Evolutionary conservation across 163 green algal species (phyloP).

Genomic region (Chlamydomonas reinhardtii): DNA sequence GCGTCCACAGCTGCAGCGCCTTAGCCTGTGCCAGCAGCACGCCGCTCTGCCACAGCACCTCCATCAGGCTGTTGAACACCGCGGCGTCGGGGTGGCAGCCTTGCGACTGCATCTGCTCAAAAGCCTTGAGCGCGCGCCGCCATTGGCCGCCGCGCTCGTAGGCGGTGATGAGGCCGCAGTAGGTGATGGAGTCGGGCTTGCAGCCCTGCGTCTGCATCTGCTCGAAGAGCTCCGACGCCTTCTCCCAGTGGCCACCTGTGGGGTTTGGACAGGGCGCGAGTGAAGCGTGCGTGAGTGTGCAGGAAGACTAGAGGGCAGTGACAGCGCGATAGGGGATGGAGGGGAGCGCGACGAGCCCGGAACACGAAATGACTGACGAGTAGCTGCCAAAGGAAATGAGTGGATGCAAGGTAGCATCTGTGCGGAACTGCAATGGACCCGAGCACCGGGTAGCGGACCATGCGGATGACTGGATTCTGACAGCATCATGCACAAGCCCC

Average conservation of each 20-base stretch:
- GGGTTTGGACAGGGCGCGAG: too few relatives aligned
- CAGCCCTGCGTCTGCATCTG: conserved; percentile 80
- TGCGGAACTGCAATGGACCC: too few relatives aligned
- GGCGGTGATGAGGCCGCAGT: conserved; percentile 79
- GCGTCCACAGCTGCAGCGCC: conserved; percentile 68
- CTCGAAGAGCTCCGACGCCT: conserved; percentile 85
- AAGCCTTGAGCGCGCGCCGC: conserved; percentile 73
- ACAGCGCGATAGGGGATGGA: background rate
- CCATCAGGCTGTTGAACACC: conserved; percentile 81
- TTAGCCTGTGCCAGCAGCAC: conserved; percentile 71
- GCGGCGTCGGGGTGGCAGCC: conserved; percentile 79
- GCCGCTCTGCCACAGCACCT: conserved; percentile 79
- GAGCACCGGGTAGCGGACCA: too few relatives aligned
- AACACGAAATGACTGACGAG: too few relatives aligned
- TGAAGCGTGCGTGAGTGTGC: too few relatives aligned
- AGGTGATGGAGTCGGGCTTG: conserved; percentile 88
- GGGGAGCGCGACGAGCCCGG: too few relatives aligned
- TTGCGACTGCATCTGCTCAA: conserved; percentile 70
- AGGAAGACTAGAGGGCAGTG: too few relatives aligned
- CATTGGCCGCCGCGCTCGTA: conserved; percentile 82
- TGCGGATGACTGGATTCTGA: too few relatives aligned
- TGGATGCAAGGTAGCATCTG: too few relatives aligned
- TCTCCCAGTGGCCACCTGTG: conserved; percentile 79
- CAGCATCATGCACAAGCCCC: too few relatives aligned
- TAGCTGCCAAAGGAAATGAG: too few relatives aligned